Conservation (phyloP, 192 early-diverging fungal species). For the Coemansia sp. region DNA sequence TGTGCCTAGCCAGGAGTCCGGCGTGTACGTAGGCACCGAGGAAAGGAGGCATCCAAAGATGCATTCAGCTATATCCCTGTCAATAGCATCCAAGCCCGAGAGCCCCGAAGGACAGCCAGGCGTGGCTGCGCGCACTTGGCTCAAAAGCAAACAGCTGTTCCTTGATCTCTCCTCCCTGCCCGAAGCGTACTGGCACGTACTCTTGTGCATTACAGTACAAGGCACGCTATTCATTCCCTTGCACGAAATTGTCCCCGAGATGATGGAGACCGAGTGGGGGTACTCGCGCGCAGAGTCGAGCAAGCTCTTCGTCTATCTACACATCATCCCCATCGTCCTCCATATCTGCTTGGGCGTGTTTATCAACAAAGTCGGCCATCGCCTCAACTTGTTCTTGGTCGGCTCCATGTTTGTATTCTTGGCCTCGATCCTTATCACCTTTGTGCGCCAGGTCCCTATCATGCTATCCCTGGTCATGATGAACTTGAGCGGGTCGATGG, state of each 20-base stretch:
- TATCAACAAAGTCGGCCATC: constrained; percentile 57
- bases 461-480: constrained; percentile 44
- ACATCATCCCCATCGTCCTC: constrained; percentile 57
- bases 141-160: constrained; percentile 41
- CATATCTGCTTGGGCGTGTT: constrained; percentile 56
- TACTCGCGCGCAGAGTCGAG: constrained; percentile 45
- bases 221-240: constrained; percentile 53
- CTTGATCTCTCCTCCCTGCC: constrained; percentile 40
- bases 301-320: constrained; percentile 52
- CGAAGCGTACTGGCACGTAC: constrained; percentile 53
- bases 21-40: constrained; percentile 3
- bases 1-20: constrained; percentile 15
- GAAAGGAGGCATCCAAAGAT: not conserved
- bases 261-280: constrained; percentile 52
- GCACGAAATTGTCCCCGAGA: constrained; percentile 51
- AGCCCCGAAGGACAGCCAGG: not conserved
- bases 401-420: constrained; percentile 40
- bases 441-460: constrained; percentile 34
- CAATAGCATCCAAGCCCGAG: not conserved
- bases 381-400: constrained; percentile 46
- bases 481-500: constrained; percentile 39
- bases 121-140: not conserved
- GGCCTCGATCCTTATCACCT: constrained; percentile 39
- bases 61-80: constrained; percentile 9
- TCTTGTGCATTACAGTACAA: constrained; percentile 42